Percentiles rank a stretch among this genome's conserved stretches.
phyloP scores from a whole-genome alignment of 192 early-diverging fungal genomes.

The Podila horticola region DNA sequence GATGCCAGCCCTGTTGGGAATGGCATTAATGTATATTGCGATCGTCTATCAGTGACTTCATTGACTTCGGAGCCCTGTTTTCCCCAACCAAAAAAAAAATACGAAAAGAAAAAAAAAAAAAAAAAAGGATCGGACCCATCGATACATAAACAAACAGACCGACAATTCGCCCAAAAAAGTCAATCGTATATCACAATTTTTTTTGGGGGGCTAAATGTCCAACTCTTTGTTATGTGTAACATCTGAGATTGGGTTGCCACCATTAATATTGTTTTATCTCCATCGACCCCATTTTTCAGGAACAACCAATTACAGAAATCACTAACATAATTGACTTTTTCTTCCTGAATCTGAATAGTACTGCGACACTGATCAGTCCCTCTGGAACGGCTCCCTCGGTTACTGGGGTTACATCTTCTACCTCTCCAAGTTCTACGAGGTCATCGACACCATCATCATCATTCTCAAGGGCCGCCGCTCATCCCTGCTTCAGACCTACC shows the following conservation, averaged over 20 bases:
- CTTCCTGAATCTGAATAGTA: slow-evolving; percentile 48
- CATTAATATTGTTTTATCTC: not conserved
- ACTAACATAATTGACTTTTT: not conserved
- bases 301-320: not conserved
- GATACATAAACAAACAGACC: not conserved
- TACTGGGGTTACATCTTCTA: slow-evolving; percentile 91
- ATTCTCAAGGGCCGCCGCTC: slow-evolving; percentile 80
- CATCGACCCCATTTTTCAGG: slow-evolving; percentile 2
- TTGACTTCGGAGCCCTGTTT: not conserved
- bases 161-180: slow-evolving; percentile 35
- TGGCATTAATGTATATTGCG: not conserved
- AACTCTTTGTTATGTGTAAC: no score
- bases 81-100: slow-evolving; percentile 2
- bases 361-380: slow-evolving; percentile 69
- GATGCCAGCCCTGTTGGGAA: not conserved
- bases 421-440: slow-evolving; percentile 83
- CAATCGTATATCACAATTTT: not conserved
- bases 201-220: not conserved
- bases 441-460: slow-evolving; percentile 90
- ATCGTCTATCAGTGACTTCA: not conserved
- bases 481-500: slow-evolving; percentile 86
- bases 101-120: slow-evolving; percentile 6
- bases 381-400: slow-evolving; percentile 78
- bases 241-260: not conserved
- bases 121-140: not conserved